Percentiles rank a stretch among this genome's conserved stretches.
These are phyloP conservation scores for Xylaria palmicola DNA, from an alignment of 495 filamentous ascomycete genomes.

Conservation along the genomic window DNA sequence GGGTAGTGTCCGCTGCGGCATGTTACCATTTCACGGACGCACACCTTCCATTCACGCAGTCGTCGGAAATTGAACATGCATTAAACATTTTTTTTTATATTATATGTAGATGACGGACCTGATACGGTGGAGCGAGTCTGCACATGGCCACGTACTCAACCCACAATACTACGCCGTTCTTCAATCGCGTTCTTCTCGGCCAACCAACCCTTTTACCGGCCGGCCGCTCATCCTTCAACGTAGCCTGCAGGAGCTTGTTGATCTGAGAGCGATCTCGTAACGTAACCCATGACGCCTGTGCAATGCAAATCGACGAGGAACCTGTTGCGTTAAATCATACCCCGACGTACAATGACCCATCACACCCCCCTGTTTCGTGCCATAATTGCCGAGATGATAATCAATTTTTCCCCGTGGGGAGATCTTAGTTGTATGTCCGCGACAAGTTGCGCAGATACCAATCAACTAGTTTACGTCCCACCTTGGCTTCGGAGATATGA, in stretches of 20 bases:
- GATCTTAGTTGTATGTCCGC: slow-evolving; percentile 67
- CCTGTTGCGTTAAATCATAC: slow-evolving; percentile 14
- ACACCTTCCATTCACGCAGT: background rate
- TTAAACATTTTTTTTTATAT: slow-evolving; percentile 7
- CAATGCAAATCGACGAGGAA: slow-evolving; percentile 30
- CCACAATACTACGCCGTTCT: slow-evolving; percentile 10
- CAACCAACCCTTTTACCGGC: slow-evolving; percentile 6
- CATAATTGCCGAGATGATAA: slow-evolving; percentile 10
- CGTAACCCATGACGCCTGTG: slow-evolving; percentile 32
- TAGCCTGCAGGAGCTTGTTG: slow-evolving; percentile 15
- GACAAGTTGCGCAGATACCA: slow-evolving; percentile 98
- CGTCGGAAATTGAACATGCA: background rate
- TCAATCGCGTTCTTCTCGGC: slow-evolving; percentile 1
- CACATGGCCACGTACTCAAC: background rate
- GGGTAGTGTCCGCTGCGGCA: background rate
- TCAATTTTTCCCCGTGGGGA: background rate
- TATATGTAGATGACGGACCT: slow-evolving; percentile 13
- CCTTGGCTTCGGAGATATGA: slow-evolving; percentile 98
- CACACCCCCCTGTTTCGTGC: background rate
- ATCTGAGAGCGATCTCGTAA: slow-evolving; percentile 14
- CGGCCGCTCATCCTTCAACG: slow-evolving; percentile 7
- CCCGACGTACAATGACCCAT: slow-evolving; percentile 15
- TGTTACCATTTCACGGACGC: background rate
- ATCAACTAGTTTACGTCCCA: slow-evolving; percentile 92
- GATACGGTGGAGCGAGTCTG: slow-evolving; percentile 4